Base-by-base conservation (phyloP, 2,329 filamentous ascomycete species). In the Fusarium praegraminearum region DNA sequence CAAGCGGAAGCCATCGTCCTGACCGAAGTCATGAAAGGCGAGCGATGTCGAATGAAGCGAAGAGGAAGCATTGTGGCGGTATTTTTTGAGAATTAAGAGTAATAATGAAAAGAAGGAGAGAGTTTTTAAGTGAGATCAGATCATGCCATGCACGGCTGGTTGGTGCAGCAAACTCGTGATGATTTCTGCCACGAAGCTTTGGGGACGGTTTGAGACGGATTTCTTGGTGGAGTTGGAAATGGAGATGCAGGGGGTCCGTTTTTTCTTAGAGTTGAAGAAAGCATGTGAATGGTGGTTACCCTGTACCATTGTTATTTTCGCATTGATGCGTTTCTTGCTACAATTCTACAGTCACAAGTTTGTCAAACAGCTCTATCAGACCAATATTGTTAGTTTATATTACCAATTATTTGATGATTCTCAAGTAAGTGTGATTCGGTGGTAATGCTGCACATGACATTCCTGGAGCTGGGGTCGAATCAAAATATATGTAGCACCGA, bases 101-200 rank as follows among this genome's bases (percentile, higher is more conserved):
- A 13, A 13, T 16, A 15, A n/a, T 30, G 44, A n/a, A 33, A 35
- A 26, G 11, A 52, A 54, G 50, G n/a, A 49, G 38, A 45, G 26
- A 35, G 41, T 20, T 16, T 47, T 67, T 59, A 63, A 49, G 44
- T 44, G 33, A 59, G 18, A 7, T 44, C 33, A 40, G 64, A 54
- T 55, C 72, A 73, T 69, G 68, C 67, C 77, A 76, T 75, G 69
- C 78, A 77, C 75, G 69, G 65, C 58, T 65, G 60, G 47, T 68
- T 53, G 62, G 58, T 68, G 46, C 62, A 62, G 51, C 40, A 56
- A 52, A 44, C 58, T 59, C 80, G 82, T 84, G 82, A 83, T 82
- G 77, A 78, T 81, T 82, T 82, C 79, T 84, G 79, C 82, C 33
- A 81, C 81, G 83, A 75, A 84, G 76, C 80, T 84, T 82, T 82